Percentiles rank a stretch among this genome's conserved stretches.
These are phyloP conservation scores for Fusarium metavorans DNA, from an alignment of 2,329 filamentous ascomycete species.

Conservation along the genomic window DNA sequence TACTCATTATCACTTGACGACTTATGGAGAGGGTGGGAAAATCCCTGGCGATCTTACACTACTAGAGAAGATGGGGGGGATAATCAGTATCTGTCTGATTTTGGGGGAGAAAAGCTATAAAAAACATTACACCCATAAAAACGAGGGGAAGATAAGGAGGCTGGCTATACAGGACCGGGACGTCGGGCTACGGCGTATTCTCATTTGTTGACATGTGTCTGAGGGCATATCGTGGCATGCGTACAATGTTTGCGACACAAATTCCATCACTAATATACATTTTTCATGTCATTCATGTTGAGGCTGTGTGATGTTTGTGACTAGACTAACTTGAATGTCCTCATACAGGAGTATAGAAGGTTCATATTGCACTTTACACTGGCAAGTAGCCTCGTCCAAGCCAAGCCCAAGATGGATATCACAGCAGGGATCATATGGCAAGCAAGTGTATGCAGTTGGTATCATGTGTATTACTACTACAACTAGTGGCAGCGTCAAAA, in stretches of 20 bases:
- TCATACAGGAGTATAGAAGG: no score
- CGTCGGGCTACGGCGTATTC: slow-evolving; percentile 37
- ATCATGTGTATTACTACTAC: slow-evolving; percentile 47
- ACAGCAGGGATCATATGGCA: not conserved
- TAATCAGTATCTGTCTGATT: slow-evolving; percentile 9
- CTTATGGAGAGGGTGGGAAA: slow-evolving; percentile 37
- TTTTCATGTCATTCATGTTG: slow-evolving; percentile 31
- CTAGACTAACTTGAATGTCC: no score
- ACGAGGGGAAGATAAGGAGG: slow-evolving; percentile 18
- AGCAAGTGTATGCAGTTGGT: slow-evolving; percentile 14
- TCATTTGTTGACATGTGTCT: slow-evolving; percentile 41
- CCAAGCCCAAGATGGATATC: no score
- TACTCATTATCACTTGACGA: slow-evolving; percentile 44
- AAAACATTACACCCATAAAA: slow-evolving; percentile 27
- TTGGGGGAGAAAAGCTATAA: slow-evolving; percentile 13
- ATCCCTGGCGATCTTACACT: slow-evolving; percentile 8
- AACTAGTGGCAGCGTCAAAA: slow-evolving; percentile 40
- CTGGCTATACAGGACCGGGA: slow-evolving; percentile 26
- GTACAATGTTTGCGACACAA: slow-evolving; percentile 23
- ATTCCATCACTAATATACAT: slow-evolving; percentile 39
- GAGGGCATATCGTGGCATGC: slow-evolving; percentile 28
- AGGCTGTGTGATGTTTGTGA: no score
- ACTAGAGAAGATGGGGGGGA: slow-evolving; percentile 17
- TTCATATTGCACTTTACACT: no score
- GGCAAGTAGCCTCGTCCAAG: no score